Conservation (phyloP, 768 basidiomycete genomes). For the Suillus alpinus region DNA sequence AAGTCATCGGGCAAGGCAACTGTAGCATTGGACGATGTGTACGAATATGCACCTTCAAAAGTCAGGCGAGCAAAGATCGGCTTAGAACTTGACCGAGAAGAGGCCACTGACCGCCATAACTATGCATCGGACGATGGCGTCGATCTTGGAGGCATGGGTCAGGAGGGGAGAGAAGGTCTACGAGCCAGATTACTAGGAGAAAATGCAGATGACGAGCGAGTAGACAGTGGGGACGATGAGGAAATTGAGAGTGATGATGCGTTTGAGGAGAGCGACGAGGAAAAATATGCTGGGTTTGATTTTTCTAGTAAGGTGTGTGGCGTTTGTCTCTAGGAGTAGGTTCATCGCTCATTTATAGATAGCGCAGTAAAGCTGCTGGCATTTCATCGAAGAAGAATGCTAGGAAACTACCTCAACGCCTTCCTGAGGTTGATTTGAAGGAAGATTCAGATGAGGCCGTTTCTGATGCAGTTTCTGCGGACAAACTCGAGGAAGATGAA, state of each 20-base stretch:
- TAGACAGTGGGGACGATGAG: slow-evolving; percentile 76
- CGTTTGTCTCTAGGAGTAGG: not conserved
- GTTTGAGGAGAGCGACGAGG: slow-evolving; percentile 79
- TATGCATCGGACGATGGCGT: slow-evolving; percentile 40
- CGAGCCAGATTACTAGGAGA: slow-evolving; percentile 52
- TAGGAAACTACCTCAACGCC: slow-evolving; percentile 27
- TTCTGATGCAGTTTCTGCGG: slow-evolving; percentile 21
- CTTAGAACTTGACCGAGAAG: slow-evolving; percentile 57
- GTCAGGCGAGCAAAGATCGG: slow-evolving; percentile 49
- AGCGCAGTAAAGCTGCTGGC: slow-evolving; percentile 24
- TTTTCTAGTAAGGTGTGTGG: slow-evolving; percentile 27
- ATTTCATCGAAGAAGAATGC: slow-evolving; percentile 19
- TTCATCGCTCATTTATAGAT: slow-evolving; percentile 4
- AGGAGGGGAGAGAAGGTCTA: slow-evolving; percentile 32
- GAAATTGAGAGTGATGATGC: slow-evolving; percentile 84
- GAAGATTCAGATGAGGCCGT: slow-evolving; percentile 45
- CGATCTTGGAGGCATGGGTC: slow-evolving; percentile 28
- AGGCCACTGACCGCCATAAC: slow-evolving; percentile 30
- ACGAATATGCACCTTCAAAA: slow-evolving; percentile 56
- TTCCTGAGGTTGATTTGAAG: slow-evolving; percentile 63
- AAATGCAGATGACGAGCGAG: slow-evolving; percentile 46
- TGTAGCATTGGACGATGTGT: slow-evolving; percentile 49
- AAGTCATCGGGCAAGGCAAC: slow-evolving; percentile 35
- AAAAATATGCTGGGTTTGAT: slow-evolving; percentile 66
- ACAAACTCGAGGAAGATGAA: slow-evolving; percentile 27